Evolutionary conservation across 768 basidiomycete genomes (phyloP).

Genomic region (Cystobasidium onofrii): DNA sequence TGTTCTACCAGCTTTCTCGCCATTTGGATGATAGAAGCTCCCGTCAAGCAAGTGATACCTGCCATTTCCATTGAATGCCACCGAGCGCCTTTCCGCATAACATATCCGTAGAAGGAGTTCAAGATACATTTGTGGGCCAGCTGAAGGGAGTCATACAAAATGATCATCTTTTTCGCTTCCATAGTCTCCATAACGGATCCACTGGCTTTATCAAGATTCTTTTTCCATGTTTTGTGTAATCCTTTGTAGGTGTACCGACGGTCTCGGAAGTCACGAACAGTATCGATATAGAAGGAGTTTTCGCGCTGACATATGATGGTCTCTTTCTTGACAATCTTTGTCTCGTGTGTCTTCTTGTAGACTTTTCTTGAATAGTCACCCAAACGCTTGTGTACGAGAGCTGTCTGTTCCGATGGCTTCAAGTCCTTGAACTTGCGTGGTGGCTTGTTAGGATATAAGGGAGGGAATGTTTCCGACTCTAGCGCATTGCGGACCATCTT

Average conservation of each 20-base stretch:
- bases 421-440: conserved; percentile 77
- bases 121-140: conserved; percentile 99
- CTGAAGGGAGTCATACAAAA: conserved; percentile 94
- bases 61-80: conserved; percentile 99
- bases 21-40: conserved; percentile 97
- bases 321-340: conserved; percentile 83
- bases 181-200: conserved; percentile 75
- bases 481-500: conserved; percentile 98
- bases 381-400: conserved; percentile 85
- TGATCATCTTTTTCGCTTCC: conserved; percentile 98
- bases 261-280: conserved; percentile 91
- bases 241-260: conserved; percentile 99
- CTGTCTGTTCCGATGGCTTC: conserved; percentile 73
- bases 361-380: conserved; percentile 98
- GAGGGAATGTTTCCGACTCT: conserved; percentile 85
- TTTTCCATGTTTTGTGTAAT: conserved; percentile 97
- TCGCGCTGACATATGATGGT: conserved; percentile 95
- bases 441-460: conserved; percentile 63
- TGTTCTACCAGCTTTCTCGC: conserved; percentile 93
- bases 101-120: conserved; percentile 99
- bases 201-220: conserved; percentile 75
- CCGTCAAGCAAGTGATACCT: conserved; percentile 94
- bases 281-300: conserved; percentile 98
- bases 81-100: conserved; percentile 97
- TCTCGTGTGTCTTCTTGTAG: conserved; percentile 96